phyloP scores from a whole-genome alignment of 306 rosid species.

The Prunus dulcis region DNA sequence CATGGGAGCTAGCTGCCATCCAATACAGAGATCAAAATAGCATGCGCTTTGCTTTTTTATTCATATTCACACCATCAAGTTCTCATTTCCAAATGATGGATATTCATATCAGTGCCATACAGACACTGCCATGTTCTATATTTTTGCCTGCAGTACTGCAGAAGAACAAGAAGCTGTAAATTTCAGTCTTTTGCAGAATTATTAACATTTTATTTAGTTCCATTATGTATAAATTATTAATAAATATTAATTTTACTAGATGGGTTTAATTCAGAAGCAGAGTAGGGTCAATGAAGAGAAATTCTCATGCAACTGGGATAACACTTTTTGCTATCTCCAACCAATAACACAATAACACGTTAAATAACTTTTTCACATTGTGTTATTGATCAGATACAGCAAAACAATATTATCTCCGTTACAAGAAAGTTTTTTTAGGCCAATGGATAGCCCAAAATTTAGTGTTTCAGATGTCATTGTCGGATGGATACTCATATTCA shows the following conservation, averaged over 20 bases:
- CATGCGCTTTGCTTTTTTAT: constrained; percentile 26
- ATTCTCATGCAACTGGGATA: too few species aligned
- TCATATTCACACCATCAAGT: constrained; percentile 29
- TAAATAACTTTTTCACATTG: too few species aligned
- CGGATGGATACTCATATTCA: background rate
- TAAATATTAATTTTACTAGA: background rate
- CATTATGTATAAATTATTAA: background rate
- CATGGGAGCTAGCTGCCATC: constrained; percentile 47
- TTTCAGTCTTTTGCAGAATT: background rate
- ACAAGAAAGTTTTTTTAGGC: too few species aligned
- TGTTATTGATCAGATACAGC: accelerated
- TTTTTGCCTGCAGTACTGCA: background rate
- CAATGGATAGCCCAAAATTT: background rate
- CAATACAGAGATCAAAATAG: constrained; percentile 19
- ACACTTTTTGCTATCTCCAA: too few species aligned
- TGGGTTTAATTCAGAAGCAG: background rate
- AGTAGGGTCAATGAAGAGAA: too few species aligned
- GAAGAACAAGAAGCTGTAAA: background rate
- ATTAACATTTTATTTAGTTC: background rate
- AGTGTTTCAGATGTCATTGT: background rate
- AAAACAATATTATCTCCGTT: too few species aligned
- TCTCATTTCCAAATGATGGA: constrained; percentile 18
- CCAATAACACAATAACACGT: too few species aligned
- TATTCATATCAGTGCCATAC: background rate
- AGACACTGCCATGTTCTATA: constrained; percentile 1